Evolutionary conservation across 257 asterid species (phyloP), one percentile per base, ranked within the genome.

Genomic region (Capsicum pubescens): DNA sequence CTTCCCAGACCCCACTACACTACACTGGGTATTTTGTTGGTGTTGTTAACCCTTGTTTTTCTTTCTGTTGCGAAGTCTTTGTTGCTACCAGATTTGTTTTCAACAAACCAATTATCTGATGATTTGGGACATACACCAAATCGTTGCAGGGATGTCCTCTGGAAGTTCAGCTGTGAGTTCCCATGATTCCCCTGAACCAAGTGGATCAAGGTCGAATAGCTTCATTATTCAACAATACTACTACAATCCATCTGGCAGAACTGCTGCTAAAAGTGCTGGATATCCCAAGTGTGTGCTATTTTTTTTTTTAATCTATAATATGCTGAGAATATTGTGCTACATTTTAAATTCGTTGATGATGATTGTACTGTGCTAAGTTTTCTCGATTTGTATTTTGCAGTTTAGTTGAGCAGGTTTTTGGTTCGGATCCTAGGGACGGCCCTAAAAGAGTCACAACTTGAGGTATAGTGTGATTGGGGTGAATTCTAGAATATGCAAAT

Each of bases 101-200:
- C 8, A 44, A 17, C 5, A 9, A 70, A 70, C 57, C 2, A 44
- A 44, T 70, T 44, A 70, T 70, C 79, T 70, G 57, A 44, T 70
- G 16, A 70, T 70, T 44, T 44, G 9, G 79, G 56, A 70, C 35
- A 44, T 44, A 44, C 7, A 56, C 57, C n/a, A 71, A 71, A 17
- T 81, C 50, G 60, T 66, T 56, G 79, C 87, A 88, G 91, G 91
- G 8, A 84, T 87, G 84, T 83, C 88, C 64, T 88, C 89, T 82
- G 69, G 88, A 84, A 58, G 88, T 50, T 64, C 88, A n/a, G 61
- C 71, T 60, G 68, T 70, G 56, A 83, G 80, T 50, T 61, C 83
- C 48, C 83, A 60, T 58, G 71, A 84, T 46, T 21, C 87, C 52
- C 58, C 81, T 59, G 68, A 72, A 42, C 35, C 85, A 13, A 58